Evolutionary conservation across 2,329 filamentous ascomycete genomes (phyloP).

Genomic region (Trichoderma sp.): DNA sequence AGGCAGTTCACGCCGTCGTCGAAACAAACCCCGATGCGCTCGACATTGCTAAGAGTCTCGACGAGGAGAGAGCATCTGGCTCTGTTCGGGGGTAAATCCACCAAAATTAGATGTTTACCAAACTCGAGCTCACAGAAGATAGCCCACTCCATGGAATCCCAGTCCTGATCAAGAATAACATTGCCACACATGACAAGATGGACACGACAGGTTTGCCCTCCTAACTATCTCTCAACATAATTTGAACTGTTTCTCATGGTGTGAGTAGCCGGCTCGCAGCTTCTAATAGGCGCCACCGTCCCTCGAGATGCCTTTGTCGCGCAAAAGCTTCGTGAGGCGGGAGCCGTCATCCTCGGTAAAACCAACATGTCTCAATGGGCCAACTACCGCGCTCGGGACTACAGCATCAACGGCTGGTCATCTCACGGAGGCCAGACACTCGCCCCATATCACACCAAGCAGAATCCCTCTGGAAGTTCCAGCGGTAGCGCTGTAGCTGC

Average conservation of each 20-base stretch:
- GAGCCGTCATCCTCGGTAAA: conserved; percentile 63
- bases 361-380: conserved; percentile 63
- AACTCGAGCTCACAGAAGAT: neutral
- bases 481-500: conserved; percentile 60
- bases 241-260: neutral
- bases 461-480: conserved; percentile 61
- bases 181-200: conserved; percentile 59
- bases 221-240: neutral
- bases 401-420: conserved; percentile 62
- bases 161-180: conserved; percentile 65
- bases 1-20: conserved; percentile 31
- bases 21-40: conserved; percentile 39
- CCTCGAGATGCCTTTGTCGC: conserved; percentile 57
- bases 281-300: conserved; percentile 54
- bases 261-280: conserved; percentile 51
- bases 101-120: neutral
- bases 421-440: conserved; percentile 60
- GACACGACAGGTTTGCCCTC: conserved; percentile 46
- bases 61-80: conserved; percentile 32
- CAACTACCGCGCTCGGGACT: conserved; percentile 54
- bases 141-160: conserved; percentile 60
- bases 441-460: conserved; percentile 58
- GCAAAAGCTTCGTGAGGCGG: conserved; percentile 56
- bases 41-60: conserved; percentile 32
- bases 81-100: conserved; percentile 26